These are phyloP conservation scores for Colletotrichum siamense DNA, from an alignment of 2,329 filamentous ascomycete species.

Conservation along the genomic window DNA sequence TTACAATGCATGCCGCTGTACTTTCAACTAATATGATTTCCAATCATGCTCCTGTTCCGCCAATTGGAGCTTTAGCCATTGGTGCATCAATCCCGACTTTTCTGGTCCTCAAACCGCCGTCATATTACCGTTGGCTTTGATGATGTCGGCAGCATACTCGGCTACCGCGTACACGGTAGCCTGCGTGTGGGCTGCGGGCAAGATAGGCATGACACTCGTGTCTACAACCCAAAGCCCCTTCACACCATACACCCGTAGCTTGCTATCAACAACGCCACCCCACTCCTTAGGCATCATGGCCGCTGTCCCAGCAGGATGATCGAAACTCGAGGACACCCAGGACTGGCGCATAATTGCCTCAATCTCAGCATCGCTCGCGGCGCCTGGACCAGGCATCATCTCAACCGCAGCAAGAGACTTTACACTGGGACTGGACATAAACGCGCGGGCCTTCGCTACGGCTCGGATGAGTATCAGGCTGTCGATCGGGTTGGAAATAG, in stretches of 20 bases:
- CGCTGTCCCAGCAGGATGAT: slow-evolving; percentile 33
- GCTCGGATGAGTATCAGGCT: slow-evolving; percentile 14
- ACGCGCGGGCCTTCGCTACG: slow-evolving; percentile 23
- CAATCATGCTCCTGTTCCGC: background rate
- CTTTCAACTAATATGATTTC: background rate
- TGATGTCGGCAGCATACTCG: slow-evolving; percentile 36
- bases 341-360: slow-evolving; percentile 22
- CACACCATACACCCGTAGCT: slow-evolving; percentile 38
- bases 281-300: slow-evolving; percentile 36
- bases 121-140: slow-evolving; percentile 21
- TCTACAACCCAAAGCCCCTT: slow-evolving; percentile 39
- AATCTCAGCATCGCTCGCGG: slow-evolving; percentile 27
- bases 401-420: slow-evolving; percentile 20
- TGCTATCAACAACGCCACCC: slow-evolving; percentile 38
- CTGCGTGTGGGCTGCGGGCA: slow-evolving; percentile 36
- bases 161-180: slow-evolving; percentile 33
- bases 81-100: background rate
- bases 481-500: slow-evolving; percentile 26
- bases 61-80: background rate
- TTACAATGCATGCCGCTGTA: background rate
- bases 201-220: slow-evolving; percentile 37
- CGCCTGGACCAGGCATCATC: slow-evolving; percentile 25
- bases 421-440: slow-evolving; percentile 24
- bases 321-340: slow-evolving; percentile 22
- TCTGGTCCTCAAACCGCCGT: background rate